Conservation (phyloP, 1,284 basidiomycete species). For the Trichosporon sp. region DNA sequence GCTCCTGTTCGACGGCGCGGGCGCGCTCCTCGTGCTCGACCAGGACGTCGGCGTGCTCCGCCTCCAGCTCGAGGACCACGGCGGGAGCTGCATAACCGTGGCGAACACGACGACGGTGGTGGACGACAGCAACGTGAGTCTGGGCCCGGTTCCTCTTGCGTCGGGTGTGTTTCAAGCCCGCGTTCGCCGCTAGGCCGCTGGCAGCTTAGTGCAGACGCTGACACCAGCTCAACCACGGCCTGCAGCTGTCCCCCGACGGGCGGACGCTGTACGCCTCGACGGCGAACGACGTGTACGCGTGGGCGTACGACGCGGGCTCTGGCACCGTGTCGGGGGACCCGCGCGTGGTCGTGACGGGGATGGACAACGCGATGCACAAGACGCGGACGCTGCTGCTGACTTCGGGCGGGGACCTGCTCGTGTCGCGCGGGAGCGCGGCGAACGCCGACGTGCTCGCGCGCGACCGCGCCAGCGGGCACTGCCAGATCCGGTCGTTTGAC, state of each 20-base stretch:
- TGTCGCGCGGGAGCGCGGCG: slow-evolving; percentile 13
- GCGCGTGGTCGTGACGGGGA: slow-evolving; percentile 6
- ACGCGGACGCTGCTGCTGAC: slow-evolving; percentile 12
- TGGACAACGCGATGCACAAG: slow-evolving; percentile 10
- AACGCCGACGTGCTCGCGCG: slow-evolving; percentile 11
- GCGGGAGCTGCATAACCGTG: slow-evolving; percentile 9
- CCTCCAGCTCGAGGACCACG: slow-evolving; percentile 11
- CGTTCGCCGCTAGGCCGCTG: too few relatives aligned
- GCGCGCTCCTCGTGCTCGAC: slow-evolving; percentile 14
- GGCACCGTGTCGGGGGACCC: neutral
- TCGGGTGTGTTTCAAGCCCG: too few relatives aligned
- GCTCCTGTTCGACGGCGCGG: slow-evolving; percentile 8
- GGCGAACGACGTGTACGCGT: slow-evolving; percentile 7
- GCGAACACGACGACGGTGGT: neutral
- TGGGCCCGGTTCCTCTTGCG: too few relatives aligned
- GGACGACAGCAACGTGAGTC: neutral
- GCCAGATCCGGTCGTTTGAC: slow-evolving; percentile 16
- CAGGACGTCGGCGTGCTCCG: slow-evolving; percentile 1
- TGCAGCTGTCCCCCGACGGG: slow-evolving; percentile 6
- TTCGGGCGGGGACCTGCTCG: slow-evolving; percentile 7
- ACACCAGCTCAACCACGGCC: slow-evolving; percentile 15
- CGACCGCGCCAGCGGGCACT: slow-evolving; percentile 1
- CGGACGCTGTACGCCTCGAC: slow-evolving; percentile 10
- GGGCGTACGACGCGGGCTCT: neutral
- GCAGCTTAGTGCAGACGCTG: neutral